Evolutionary conservation across 495 filamentous ascomycete genomes (phyloP).

Genomic region (Melanomma pulvis-pyrius): DNA sequence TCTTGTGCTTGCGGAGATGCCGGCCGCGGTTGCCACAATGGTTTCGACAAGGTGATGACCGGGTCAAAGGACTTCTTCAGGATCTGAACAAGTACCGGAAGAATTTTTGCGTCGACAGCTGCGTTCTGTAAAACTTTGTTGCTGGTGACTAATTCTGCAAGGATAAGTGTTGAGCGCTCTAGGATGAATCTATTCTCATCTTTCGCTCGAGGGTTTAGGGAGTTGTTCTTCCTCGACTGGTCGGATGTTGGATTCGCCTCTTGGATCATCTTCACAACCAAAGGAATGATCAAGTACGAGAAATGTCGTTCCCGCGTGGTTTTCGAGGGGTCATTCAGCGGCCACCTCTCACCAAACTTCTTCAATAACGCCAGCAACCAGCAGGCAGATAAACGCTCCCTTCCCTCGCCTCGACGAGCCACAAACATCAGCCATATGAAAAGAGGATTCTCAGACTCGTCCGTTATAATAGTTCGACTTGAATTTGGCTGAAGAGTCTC

Average conservation of each 20-base stretch:
- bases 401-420: slow-evolving; percentile 62
- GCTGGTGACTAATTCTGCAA: slow-evolving; percentile 78
- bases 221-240: slow-evolving; percentile 1
- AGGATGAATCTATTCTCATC: slow-evolving; percentile 42
- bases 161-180: slow-evolving; percentile 71
- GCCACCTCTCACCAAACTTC: slow-evolving; percentile 32
- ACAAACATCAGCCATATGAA: slow-evolving; percentile 81
- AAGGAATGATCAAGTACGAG: slow-evolving; percentile 44
- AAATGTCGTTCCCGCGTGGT: slow-evolving; percentile 41
- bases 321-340: slow-evolving; percentile 35
- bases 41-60: slow-evolving; percentile 45
- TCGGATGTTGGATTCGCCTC: slow-evolving; percentile 28
- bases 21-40: slow-evolving; percentile 44
- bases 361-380: slow-evolving; percentile 58
- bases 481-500: slow-evolving; percentile 19
- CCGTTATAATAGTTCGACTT: slow-evolving; percentile 50
- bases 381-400: slow-evolving; percentile 75
- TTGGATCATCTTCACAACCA: slow-evolving; percentile 46
- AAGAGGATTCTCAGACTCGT: slow-evolving; percentile 72
- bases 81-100: slow-evolving; percentile 72
- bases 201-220: slow-evolving; percentile 34
- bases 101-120: slow-evolving; percentile 74
- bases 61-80: slow-evolving; percentile 71
- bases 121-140: slow-evolving; percentile 76
- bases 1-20: not conserved